phyloP scores from a whole-genome alignment of 805 yeast genomes.

The Candida silvicultrix region DNA sequence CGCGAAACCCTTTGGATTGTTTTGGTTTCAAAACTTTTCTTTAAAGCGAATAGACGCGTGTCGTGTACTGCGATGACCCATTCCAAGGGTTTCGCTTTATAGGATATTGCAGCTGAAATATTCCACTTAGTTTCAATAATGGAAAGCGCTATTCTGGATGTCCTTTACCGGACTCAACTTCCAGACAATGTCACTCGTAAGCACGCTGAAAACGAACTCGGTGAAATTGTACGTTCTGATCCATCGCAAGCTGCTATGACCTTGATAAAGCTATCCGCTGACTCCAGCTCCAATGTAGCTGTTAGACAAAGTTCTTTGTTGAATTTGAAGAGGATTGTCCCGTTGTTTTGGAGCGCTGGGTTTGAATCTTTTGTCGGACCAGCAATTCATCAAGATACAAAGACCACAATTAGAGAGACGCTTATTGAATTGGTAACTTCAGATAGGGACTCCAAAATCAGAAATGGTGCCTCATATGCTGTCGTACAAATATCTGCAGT shows the following conservation, averaged over 20 bases:
- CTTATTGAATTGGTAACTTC: slow-evolving; percentile 42
- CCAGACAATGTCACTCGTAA: slow-evolving; percentile 32
- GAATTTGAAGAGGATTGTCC: slow-evolving; percentile 61
- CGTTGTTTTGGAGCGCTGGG: slow-evolving; percentile 77
- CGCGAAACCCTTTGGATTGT: neutral
- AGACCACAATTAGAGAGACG: slow-evolving; percentile 40
- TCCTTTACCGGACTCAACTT: slow-evolving; percentile 27
- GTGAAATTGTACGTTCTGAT: slow-evolving; percentile 33
- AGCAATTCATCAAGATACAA: slow-evolving; percentile 47
- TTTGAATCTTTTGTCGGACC: slow-evolving; percentile 71
- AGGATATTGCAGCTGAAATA: too few species aligned
- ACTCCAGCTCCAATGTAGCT: slow-evolving; percentile 24
- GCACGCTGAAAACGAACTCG: slow-evolving; percentile 32
- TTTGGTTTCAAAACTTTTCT: neutral
- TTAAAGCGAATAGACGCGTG: neutral
- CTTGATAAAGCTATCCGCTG: slow-evolving; percentile 37
- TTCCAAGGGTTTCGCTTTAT: too few species aligned
- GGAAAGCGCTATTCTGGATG: slow-evolving; percentile 6
- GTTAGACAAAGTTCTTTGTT: slow-evolving; percentile 59
- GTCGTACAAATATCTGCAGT: slow-evolving; percentile 80
- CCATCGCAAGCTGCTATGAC: slow-evolving; percentile 41
- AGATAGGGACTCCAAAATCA: slow-evolving; percentile 49
- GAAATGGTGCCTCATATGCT: slow-evolving; percentile 64
- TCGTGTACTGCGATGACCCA: too few species aligned
- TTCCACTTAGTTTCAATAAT: too few species aligned